Evolutionary conservation across 2,329 filamentous ascomycete genomes (phyloP).

Genomic region (Trichoderma koningiopsis): DNA sequence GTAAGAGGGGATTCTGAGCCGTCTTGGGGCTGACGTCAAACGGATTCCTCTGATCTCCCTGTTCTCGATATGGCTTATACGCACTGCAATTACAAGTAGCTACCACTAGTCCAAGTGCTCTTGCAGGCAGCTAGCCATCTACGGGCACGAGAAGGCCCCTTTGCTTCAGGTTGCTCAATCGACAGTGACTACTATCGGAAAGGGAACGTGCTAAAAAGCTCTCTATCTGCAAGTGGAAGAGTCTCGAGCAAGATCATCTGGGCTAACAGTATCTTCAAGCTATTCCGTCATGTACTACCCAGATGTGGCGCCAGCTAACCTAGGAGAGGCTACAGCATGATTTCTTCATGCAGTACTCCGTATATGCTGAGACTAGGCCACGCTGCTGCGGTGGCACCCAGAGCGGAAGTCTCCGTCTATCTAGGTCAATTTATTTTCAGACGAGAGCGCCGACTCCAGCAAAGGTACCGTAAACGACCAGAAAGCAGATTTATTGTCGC

Average conservation of each 20-base stretch:
- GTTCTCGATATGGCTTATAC: not conserved
- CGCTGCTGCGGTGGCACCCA: not conserved
- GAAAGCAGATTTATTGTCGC: not conserved
- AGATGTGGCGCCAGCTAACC: not conserved
- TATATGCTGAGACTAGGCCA: not conserved
- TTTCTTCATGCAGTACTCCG: not conserved
- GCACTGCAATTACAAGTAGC: not conserved
- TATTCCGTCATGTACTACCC: not conserved
- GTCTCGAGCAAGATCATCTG: not conserved
- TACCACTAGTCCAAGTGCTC: not conserved
- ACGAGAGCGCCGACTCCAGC: not conserved
- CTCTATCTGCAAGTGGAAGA: not conserved
- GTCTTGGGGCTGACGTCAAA: not conserved
- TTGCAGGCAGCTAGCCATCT: not conserved
- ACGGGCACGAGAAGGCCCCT: not conserved
- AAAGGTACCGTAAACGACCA: not conserved
- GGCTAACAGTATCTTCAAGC: not conserved
- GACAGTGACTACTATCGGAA: not conserved
- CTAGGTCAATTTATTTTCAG: not conserved
- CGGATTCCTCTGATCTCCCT: not conserved
- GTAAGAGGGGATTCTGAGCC: not conserved
- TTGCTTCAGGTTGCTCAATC: not conserved
- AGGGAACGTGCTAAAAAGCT: not conserved
- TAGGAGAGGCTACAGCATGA: not conserved
- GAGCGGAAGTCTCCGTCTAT: not conserved